Evolutionary conservation across 1,284 basidiomycete species (phyloP), one percentile per base, ranked within the genome.

Genomic region (Trametes sp.): DNA sequence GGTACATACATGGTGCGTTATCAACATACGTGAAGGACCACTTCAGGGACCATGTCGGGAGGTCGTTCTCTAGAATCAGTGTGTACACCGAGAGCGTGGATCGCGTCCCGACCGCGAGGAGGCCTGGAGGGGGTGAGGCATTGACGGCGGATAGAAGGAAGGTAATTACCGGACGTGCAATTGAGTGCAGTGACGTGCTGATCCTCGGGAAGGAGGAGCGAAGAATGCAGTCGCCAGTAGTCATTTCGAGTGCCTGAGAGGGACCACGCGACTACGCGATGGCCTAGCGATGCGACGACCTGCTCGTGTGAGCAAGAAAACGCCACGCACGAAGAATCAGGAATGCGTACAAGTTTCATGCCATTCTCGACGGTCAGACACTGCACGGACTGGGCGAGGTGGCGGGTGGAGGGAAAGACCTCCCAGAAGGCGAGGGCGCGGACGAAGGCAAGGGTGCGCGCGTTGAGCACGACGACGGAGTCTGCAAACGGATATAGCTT

Each of bases 161-260:
- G 26, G 23, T 45, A 44, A 61, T 62, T 69, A 92, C 91, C 89
- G 68, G 89, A 87, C 78, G 84, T 86, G 72, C 86, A 89, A 73
- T 90, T 88, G 61, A 94, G 73, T 4, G 88, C 77, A 1, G 84
- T 86, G 29, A 93, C 80, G 23, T 71, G 62, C 55, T 84, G 80
- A n/a, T 75, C 77, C 50, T 85, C 81, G 1, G 85, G 81, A 49
- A 91, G 80, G 21, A 82, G 72, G 11, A 95, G 82, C 21, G 90
- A 89, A 2, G 94, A 95, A 73, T 95, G 93, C 4, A 95, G 82
- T 45, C 87, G 84, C 90, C 91, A 94, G 8, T 80, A 78, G 66
- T 85, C 81, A 51, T 82, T 78, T 65, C 84, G 82, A 28, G 82
- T 79, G 41, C 84, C 87, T 33, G 90, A 90, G 53, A 90, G 80